Evolutionary conservation across 2,329 filamentous ascomycete species (phyloP).

Genomic region (Furcasterigmium sp.): DNA sequence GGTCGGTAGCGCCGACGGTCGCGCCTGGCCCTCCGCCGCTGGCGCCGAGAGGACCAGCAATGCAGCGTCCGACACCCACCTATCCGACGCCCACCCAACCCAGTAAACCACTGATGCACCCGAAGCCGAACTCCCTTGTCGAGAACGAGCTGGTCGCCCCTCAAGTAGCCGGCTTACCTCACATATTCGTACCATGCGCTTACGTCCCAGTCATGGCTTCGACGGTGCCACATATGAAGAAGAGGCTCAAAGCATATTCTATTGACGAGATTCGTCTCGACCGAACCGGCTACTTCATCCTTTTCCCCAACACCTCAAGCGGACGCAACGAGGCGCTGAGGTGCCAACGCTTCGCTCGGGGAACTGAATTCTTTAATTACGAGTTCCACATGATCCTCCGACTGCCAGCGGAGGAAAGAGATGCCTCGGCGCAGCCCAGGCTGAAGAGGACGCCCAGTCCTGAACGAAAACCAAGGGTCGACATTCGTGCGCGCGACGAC

Average conservation of each 20-base stretch:
- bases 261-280: conserved; percentile 82
- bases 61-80: conserved; percentile 25
- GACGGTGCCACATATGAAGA: conserved; percentile 86
- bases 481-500: conserved; percentile 57
- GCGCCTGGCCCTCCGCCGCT: conserved; percentile 68
- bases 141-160: conserved; percentile 63
- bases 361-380: conserved; percentile 85
- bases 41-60: conserved; percentile 80
- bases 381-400: conserved; percentile 82
- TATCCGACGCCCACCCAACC: neutral
- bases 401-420: conserved; percentile 19
- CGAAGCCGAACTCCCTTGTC: conserved; percentile 48
- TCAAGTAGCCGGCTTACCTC: conserved; percentile 73
- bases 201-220: conserved; percentile 83
- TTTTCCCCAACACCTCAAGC: conserved; percentile 74
- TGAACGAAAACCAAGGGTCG: conserved; percentile 27
- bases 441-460: conserved; percentile 28
- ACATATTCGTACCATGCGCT: conserved; percentile 82
- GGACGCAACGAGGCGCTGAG: conserved; percentile 78
- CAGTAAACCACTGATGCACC: conserved; percentile 28
- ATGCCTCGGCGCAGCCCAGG: conserved; percentile 12
- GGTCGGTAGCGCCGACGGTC: conserved; percentile 28
- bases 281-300: conserved; percentile 80
- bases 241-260: conserved; percentile 75
- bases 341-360: conserved; percentile 74